Evolutionary conservation across 2,329 filamentous ascomycete genomes (phyloP), one percentile per base, ranked within the genome.

Genomic region (Didymella glomerata): DNA sequence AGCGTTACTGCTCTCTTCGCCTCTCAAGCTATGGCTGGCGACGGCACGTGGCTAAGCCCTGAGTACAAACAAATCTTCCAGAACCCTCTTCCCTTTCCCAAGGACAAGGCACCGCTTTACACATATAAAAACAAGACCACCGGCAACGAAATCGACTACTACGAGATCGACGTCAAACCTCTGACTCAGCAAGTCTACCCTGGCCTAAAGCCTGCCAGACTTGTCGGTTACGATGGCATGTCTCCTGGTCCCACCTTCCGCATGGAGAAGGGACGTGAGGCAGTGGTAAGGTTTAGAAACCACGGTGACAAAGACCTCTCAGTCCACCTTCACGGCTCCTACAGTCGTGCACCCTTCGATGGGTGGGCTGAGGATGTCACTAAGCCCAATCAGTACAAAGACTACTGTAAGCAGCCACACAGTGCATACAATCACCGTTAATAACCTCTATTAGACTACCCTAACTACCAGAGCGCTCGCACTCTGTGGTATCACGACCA

Each of bases 311-410:
- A 73, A 9, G 77, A 79, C n/a, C 80, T 79, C 42, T 81, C 82
- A 2, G 80, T 86, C 18, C 85, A 86, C 72, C 77, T 86, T 25
- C 85, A 86, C 64, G 84, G 85, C 2, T 85, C 82, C 2, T 83
- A 80, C 44, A 70, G 67, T 45, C 74, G 79, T 48, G 75, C 81
- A 14, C 77, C 80, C 3, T 83, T 81, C 48, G 83, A 84, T 66
- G 84, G 84, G 0, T 86, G 84, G 84, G 84, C 84, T 3, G 80
- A 83, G 50, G 85, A 87, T 63, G 72, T 79, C 8, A 84, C 83
- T 3, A 64, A 76, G 4, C 77, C 78, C 0, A 82, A 83, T 0
- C 73, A 87, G 65, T 86, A 82, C 73, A 87, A 88, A 46, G 71
- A 73, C 48, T 73, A 73, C 47, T 73, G 70, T 72, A 60, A 61